Percentiles rank a stretch among this genome's conserved stretches.
Conservation (phyloP, 768 basidiomycete genomes). For the Lactifluus echinatus region DNA sequence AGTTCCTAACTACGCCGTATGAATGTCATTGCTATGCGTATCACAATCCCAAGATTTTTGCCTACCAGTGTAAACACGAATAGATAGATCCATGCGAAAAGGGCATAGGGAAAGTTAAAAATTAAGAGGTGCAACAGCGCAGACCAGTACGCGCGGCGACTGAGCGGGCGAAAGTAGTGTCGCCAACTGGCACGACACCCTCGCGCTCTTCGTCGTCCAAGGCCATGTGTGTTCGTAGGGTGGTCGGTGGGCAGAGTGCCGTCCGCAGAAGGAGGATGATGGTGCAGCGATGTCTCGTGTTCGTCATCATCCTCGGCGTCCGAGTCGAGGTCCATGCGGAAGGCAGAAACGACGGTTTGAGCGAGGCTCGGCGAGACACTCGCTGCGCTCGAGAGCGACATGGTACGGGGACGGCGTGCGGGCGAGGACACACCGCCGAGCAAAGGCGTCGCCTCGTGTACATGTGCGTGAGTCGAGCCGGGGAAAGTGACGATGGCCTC, state of each 20-base stretch:
- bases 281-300: constrained; percentile 18
- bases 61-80: constrained; percentile 76
- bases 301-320: constrained; percentile 28
- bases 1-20: constrained; percentile 52
- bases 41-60: too few species aligned
- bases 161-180: constrained; percentile 59
- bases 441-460: constrained; percentile 43
- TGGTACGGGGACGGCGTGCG: constrained; percentile 39
- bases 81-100: constrained; percentile 69
- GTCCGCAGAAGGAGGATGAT: constrained; percentile 2
- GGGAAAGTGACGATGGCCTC: constrained; percentile 25
- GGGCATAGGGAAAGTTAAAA: constrained; percentile 71
- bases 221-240: constrained; percentile 9
- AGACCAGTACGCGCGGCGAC: constrained; percentile 47
- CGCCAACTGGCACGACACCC: constrained; percentile 32
- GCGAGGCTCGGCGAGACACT: constrained; percentile 57
- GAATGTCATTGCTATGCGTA: background rate
- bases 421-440: constrained; percentile 23
- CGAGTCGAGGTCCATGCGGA: constrained; percentile 41
- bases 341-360: constrained; percentile 64
- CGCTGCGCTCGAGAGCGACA: constrained; percentile 39
- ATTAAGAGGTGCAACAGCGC: constrained; percentile 61
- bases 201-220: constrained; percentile 1
- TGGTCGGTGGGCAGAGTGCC: background rate
- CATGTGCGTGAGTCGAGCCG: constrained; percentile 21